A percentile compares a stretch with the other conserved stretches of the same genome.
phyloP scores from a whole-genome alignment of 805 yeast species.

The Wickerhamomyces rabaulensis region DNA sequence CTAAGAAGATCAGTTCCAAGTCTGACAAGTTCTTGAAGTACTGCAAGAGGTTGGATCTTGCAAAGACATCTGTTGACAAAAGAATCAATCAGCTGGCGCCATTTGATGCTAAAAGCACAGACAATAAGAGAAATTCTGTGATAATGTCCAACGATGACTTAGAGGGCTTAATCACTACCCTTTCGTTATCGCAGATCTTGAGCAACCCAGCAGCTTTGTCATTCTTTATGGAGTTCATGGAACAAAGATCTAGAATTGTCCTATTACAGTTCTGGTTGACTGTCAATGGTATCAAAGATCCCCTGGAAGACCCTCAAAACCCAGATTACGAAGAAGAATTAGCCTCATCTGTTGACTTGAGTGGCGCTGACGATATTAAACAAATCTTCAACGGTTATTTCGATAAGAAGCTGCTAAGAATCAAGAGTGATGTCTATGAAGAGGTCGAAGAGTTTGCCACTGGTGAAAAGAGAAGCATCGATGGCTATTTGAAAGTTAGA shows the following conservation, averaged over 20 bases:
- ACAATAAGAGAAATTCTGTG: slow-evolving; percentile 3
- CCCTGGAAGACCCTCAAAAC: slow-evolving; percentile 45
- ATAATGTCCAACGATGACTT: slow-evolving; percentile 13
- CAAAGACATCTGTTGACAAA: slow-evolving; percentile 26
- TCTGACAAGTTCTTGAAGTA: slow-evolving; percentile 24
- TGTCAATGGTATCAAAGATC: slow-evolving; percentile 66
- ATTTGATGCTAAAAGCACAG: background rate
- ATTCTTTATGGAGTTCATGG: slow-evolving; percentile 53
- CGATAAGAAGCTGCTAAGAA: slow-evolving; percentile 24
- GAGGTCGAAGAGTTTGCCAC: slow-evolving; percentile 35
- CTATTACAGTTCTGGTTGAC: slow-evolving; percentile 61
- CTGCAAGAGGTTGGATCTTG: slow-evolving; percentile 26
- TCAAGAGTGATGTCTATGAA: slow-evolving; percentile 23
- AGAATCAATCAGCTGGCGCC: slow-evolving; percentile 25
- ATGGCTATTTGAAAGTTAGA: slow-evolving; percentile 49
- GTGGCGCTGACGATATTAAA: slow-evolving; percentile 46
- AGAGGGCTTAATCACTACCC: slow-evolving; percentile 18
- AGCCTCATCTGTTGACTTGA: slow-evolving; percentile 32
- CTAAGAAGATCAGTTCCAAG: slow-evolving; percentile 26
- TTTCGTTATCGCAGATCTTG: slow-evolving; percentile 40
- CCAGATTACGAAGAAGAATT: slow-evolving; percentile 25
- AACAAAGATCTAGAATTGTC: slow-evolving; percentile 37
- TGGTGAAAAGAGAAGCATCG: slow-evolving; percentile 11
- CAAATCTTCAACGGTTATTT: slow-evolving; percentile 44
- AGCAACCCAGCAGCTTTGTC: slow-evolving; percentile 42